Percentiles rank a stretch among this genome's conserved stretches.
Conservation (phyloP, 805 yeast genomes). For the Wickerhamiella allomyrinae region DNA sequence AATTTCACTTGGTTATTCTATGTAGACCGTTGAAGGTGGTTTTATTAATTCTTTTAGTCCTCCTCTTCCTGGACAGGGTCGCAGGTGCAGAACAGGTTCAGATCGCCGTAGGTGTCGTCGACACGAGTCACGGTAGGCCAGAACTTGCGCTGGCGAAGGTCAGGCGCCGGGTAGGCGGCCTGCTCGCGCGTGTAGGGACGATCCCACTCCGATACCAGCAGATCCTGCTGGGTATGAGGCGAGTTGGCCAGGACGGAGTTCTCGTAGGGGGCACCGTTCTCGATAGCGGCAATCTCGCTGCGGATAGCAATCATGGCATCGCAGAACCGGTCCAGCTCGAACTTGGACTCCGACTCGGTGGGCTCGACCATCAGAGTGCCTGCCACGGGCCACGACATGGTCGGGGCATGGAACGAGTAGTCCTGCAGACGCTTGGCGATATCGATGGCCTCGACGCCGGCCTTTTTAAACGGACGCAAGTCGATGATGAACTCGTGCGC, state of each 20-base stretch:
- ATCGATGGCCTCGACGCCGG: slow-evolving; percentile 87
- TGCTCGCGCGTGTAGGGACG: slow-evolving; percentile 85
- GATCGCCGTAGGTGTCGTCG: slow-evolving; percentile 90
- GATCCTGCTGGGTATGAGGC: slow-evolving; percentile 79
- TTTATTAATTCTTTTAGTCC: too few relatives aligned
- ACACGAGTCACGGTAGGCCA: slow-evolving; percentile 94
- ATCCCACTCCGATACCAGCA: slow-evolving; percentile 60
- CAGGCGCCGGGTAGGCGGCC: slow-evolving; percentile 86
- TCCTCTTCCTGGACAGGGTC: slow-evolving; percentile 21
- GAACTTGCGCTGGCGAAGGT: slow-evolving; percentile 58
- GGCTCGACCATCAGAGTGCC: slow-evolving; percentile 98
- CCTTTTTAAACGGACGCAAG: slow-evolving; percentile 62
- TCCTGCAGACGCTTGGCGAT: slow-evolving; percentile 95
- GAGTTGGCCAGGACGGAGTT: slow-evolving; percentile 63
- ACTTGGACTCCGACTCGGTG: slow-evolving; percentile 83
- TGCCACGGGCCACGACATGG: slow-evolving; percentile 97
- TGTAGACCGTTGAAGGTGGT: too few relatives aligned
- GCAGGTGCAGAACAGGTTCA: slow-evolving; percentile 85
- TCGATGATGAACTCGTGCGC: slow-evolving; percentile 96
- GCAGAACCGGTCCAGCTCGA: slow-evolving; percentile 80
- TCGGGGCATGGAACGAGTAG: slow-evolving; percentile 97
- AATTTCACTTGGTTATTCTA: too few relatives aligned
- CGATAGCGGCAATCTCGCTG: slow-evolving; percentile 61
- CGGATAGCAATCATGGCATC: slow-evolving; percentile 76
- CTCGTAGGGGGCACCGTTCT: slow-evolving; percentile 48